A percentile compares a stretch with the other conserved stretches of the same genome.
Evolutionary conservation across 1,139 yeast species (phyloP).

Genomic region (Geotrichum fermentans): DNA sequence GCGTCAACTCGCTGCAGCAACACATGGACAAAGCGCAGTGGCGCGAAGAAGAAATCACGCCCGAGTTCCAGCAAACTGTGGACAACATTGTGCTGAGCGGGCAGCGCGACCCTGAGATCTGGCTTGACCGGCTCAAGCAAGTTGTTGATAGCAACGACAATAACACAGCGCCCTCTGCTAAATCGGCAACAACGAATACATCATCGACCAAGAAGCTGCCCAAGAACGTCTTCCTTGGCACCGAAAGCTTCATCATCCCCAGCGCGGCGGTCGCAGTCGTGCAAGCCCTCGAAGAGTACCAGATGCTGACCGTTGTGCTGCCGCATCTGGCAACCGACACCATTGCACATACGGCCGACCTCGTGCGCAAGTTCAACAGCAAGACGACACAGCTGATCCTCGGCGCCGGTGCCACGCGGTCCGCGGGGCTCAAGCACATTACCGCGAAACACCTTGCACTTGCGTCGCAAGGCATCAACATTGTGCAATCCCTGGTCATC

Average conservation of each 20-base stretch:
- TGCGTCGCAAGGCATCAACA: conserved; percentile 56
- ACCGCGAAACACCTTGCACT: conserved; percentile 71
- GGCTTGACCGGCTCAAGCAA: conserved; percentile 39
- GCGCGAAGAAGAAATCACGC: conserved; percentile 61
- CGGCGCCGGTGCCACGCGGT: conserved; percentile 74
- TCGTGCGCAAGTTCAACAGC: conserved; percentile 51
- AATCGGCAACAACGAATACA: background rate
- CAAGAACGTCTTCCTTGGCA: conserved; percentile 34
- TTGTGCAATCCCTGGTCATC: conserved; percentile 37
- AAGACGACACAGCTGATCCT: conserved; percentile 59
- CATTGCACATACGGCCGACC: conserved; percentile 43
- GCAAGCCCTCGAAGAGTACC: conserved; percentile 45
- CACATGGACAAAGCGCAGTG: conserved; percentile 68
- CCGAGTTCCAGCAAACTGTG: conserved; percentile 47
- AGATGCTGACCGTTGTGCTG: conserved; percentile 48
- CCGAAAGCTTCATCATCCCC: conserved; percentile 41
- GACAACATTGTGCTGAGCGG: conserved; percentile 54
- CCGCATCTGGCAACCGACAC: conserved; percentile 45
- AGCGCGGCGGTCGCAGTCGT: conserved; percentile 36
- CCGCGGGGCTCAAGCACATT: conserved; percentile 63
- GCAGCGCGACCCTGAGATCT: conserved; percentile 46
- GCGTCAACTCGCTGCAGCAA: conserved; percentile 44
- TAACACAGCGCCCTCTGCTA: background rate
- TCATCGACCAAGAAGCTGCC: conserved; percentile 25
- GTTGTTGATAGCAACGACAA: conserved; percentile 11